These are phyloP conservation scores for Ophiorrhiza pumila DNA, from an alignment of 257 asterid genomes.

Conservation along the genomic window DNA sequence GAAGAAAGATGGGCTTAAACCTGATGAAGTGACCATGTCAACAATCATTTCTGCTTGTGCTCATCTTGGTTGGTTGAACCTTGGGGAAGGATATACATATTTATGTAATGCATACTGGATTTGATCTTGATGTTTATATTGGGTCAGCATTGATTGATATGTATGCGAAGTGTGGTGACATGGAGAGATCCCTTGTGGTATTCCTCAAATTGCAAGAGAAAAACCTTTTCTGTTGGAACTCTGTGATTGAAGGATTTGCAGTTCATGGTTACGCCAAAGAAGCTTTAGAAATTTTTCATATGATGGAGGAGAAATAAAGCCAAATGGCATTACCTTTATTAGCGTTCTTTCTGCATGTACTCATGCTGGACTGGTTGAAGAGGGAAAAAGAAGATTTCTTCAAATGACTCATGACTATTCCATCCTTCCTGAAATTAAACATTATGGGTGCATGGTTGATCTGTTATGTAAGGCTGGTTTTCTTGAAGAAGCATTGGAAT, in stretches of 20 bases:
- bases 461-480: conserved; percentile 71
- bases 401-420: conserved; percentile 48
- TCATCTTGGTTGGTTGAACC: conserved; percentile 68
- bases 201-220: conserved; percentile 62
- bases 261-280: conserved; percentile 59
- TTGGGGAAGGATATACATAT: conserved; percentile 63
- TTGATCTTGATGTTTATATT: conserved; percentile 49
- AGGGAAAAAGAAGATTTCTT: conserved; percentile 50
- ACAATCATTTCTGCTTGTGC: conserved; percentile 79
- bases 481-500: conserved; percentile 65
- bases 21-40: conserved; percentile 75
- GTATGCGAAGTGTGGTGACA: conserved; percentile 77
- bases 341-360: conserved; percentile 74
- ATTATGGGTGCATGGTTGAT: conserved; percentile 84
- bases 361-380: conserved; percentile 75
- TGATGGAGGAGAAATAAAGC: conserved; percentile 54
- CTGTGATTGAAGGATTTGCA: conserved; percentile 73
- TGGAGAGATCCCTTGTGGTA: conserved; percentile 61
- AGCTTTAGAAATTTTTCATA: conserved; percentile 50
- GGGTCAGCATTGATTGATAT: conserved; percentile 80
- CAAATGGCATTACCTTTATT: conserved; percentile 61
- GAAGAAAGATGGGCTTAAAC: conserved; percentile 42
- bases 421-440: conserved; percentile 59
- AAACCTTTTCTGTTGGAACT: conserved; percentile 77
- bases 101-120: conserved; percentile 33